These are phyloP conservation scores for Adenanthera pavonina DNA, from an alignment of 306 rosid genomes.

Conservation along the genomic window DNA sequence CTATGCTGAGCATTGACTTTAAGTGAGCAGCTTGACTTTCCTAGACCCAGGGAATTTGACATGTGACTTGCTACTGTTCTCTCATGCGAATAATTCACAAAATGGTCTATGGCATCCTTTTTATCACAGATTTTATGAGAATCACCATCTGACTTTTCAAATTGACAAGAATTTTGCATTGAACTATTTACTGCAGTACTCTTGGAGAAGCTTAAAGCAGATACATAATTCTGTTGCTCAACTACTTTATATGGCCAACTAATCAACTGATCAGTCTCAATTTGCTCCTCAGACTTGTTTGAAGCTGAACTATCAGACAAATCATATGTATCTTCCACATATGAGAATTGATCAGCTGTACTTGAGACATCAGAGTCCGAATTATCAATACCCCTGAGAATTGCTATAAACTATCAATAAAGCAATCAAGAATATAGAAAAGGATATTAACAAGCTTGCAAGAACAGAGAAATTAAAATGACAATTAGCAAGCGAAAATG, in stretches of 20 bases:
- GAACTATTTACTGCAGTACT: slow-evolving; percentile 44
- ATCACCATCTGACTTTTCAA: slow-evolving; percentile 51
- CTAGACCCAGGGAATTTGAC: slow-evolving; percentile 45
- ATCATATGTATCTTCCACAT: slow-evolving; percentile 50
- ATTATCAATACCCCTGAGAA: slow-evolving; percentile 58
- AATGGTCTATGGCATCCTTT: slow-evolving; percentile 40
- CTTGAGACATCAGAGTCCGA: slow-evolving; percentile 64
- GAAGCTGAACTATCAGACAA: slow-evolving; percentile 69
- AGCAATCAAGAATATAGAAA: slow-evolving; percentile 36
- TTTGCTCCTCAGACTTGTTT: slow-evolving; percentile 61
- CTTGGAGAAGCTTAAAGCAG: slow-evolving; percentile 67
- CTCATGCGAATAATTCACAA: slow-evolving; percentile 42
- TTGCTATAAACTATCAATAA: slow-evolving; percentile 46
- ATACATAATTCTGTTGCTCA: slow-evolving; percentile 54
- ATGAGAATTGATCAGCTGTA: slow-evolving; percentile 50
- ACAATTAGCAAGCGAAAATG: slow-evolving; percentile 15
- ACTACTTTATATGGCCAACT: slow-evolving; percentile 48
- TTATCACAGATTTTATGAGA: slow-evolving; percentile 44
- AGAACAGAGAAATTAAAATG: slow-evolving; percentile 10
- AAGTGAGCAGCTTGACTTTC: slow-evolving; percentile 48
- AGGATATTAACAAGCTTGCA: slow-evolving; percentile 33
- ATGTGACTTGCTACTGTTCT: slow-evolving; percentile 44
- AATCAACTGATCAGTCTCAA: slow-evolving; percentile 52
- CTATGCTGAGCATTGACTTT: slow-evolving; percentile 41
- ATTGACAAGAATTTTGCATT: slow-evolving; percentile 45